A percentile compares a stretch with the other conserved stretches of the same genome.
Conservation (phyloP, 1,284 basidiomycete species). For the Malassezia japonica region DNA sequence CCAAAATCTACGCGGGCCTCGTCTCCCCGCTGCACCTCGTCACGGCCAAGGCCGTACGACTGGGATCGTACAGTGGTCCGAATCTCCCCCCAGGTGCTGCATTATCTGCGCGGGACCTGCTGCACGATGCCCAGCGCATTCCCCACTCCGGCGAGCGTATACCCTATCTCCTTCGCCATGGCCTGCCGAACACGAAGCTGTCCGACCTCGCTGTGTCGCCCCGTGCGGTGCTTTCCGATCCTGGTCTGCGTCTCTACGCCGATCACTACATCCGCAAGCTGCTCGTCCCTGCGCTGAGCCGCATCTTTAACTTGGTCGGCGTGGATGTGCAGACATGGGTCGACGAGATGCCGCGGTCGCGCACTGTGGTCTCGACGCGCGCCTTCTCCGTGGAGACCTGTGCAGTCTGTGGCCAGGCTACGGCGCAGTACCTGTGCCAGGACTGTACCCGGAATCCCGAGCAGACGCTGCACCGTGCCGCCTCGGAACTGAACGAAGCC, state of each 20-base stretch:
- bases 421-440: conserved; percentile 39
- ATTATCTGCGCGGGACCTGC: conserved; percentile 67
- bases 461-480: conserved; percentile 14
- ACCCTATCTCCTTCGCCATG: conserved; percentile 74
- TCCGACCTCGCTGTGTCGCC: conserved; percentile 74
- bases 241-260: conserved; percentile 65
- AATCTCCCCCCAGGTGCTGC: conserved; percentile 81
- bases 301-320: conserved; percentile 84
- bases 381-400: conserved; percentile 69
- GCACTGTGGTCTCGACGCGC: conserved; percentile 56
- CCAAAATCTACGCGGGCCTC: conserved; percentile 68
- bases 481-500: conserved; percentile 13
- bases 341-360: conserved; percentile 60
- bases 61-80: conserved; percentile 64
- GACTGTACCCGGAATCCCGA: conserved; percentile 13
- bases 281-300: conserved; percentile 76
- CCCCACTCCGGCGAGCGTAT: conserved; percentile 86
- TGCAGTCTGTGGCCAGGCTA: conserved; percentile 58
- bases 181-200: conserved; percentile 60
- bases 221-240: conserved; percentile 63
- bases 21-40: conserved; percentile 81
- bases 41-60: conserved; percentile 81
- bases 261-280: conserved; percentile 82
- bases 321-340: conserved; percentile 83
- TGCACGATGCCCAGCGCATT: conserved; percentile 66